Percentiles rank a stretch among this genome's conserved stretches.
These are phyloP conservation scores for Candida parachauliodes DNA, from an alignment of 805 yeast species.

Conservation along the genomic window DNA sequence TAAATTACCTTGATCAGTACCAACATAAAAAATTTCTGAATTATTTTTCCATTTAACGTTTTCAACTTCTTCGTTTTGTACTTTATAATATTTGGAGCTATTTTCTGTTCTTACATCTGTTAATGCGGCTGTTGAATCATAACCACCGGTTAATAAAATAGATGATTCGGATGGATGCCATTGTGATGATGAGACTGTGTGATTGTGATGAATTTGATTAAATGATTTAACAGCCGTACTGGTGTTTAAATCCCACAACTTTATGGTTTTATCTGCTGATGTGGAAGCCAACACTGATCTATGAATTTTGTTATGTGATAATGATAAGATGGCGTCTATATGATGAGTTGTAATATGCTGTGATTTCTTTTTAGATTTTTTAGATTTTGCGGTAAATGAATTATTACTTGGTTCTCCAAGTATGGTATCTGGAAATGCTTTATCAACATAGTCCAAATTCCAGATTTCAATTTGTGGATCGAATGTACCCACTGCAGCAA, in stretches of 20 bases:
- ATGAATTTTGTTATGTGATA: constrained; percentile 77
- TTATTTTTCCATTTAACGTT: constrained; percentile 67
- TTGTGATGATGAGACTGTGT: constrained; percentile 77
- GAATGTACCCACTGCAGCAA: constrained; percentile 95
- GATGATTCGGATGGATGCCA: constrained; percentile 76
- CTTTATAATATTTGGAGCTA: constrained; percentile 58
- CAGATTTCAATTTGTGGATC: constrained; percentile 97
- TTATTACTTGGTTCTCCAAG: constrained; percentile 68
- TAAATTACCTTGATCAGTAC: constrained; percentile 87
- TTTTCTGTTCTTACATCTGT: constrained; percentile 78
- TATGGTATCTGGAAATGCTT: constrained; percentile 91
- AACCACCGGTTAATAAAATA: constrained; percentile 84
- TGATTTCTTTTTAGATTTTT: constrained; percentile 45
- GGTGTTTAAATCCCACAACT: constrained; percentile 85
- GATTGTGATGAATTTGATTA: constrained; percentile 65
- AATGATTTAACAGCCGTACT: constrained; percentile 78
- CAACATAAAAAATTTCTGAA: constrained; percentile 64
- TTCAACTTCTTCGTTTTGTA: constrained; percentile 77
- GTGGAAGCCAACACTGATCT: constrained; percentile 88
- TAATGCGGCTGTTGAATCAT: constrained; percentile 79
- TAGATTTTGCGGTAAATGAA: constrained; percentile 34
- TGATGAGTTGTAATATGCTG: constrained; percentile 71
- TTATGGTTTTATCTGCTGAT: constrained; percentile 92
- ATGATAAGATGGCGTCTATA: constrained; percentile 88
- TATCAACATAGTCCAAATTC: constrained; percentile 90